These are phyloP conservation scores for Novymonas esmeraldas DNA, from an alignment of 208 protist genomes.

Conservation along the genomic window DNA sequence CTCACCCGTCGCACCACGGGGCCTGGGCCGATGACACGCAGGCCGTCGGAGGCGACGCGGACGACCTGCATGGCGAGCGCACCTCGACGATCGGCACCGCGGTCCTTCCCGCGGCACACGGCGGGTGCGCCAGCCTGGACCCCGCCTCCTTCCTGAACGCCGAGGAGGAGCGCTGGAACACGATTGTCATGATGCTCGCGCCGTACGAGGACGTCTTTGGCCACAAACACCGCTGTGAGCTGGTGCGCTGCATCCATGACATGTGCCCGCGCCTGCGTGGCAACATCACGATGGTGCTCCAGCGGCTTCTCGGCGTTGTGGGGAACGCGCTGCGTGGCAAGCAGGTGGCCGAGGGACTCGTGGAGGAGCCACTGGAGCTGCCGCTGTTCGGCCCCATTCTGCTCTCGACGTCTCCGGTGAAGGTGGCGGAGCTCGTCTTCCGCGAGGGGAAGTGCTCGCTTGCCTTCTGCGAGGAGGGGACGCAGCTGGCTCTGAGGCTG, in stretches of 20 bases:
- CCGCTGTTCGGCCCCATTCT: constrained; percentile 53
- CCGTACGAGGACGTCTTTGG: constrained; percentile 57
- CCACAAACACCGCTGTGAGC: constrained; percentile 35
- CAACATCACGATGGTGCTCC: constrained; percentile 30
- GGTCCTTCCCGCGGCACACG: constrained; percentile 12
- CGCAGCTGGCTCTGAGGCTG: constrained; percentile 36
- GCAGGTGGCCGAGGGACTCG: constrained; percentile 29
- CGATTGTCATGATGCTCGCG: constrained; percentile 33
- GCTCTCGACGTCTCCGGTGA: constrained; percentile 47
- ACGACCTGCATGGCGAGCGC: background rate
- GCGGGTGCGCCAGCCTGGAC: constrained; percentile 29
- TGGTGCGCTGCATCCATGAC: constrained; percentile 48
- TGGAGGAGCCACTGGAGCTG: constrained; percentile 40
- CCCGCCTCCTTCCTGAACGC: constrained; percentile 42
- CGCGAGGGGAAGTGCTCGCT: constrained; percentile 38
- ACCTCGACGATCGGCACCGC: background rate
- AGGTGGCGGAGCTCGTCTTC: constrained; percentile 40
- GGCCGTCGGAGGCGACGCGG: background rate
- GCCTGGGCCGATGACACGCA: background rate
- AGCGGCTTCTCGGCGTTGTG: constrained; percentile 42
- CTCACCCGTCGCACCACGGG: no score
- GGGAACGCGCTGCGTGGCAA: constrained; percentile 31
- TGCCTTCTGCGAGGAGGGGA: constrained; percentile 43
- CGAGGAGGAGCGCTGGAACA: constrained; percentile 41
- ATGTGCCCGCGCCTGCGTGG: constrained; percentile 38